Conservation (phyloP, 2,329 filamentous ascomycete genomes). For the Diaporthe helianthi region DNA sequence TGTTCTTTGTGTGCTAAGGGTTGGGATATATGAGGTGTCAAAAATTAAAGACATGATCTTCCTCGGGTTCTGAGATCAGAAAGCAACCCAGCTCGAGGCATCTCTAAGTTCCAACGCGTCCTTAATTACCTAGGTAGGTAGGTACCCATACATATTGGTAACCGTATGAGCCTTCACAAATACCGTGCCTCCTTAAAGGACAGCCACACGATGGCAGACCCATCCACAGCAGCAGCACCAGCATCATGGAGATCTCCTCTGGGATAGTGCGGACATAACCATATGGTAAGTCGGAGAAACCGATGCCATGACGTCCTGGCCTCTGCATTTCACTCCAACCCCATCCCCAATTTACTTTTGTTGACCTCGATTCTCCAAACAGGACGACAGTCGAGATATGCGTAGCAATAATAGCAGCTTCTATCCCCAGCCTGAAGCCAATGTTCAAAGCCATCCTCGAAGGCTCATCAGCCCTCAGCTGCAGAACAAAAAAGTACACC, state of each 20-base stretch:
- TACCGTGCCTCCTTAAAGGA: not conserved
- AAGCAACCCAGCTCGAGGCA: not conserved
- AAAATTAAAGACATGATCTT: not conserved
- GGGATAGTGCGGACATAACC: slow-evolving; percentile 41
- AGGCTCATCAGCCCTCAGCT: slow-evolving; percentile 3
- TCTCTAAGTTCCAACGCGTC: too few relatives aligned
- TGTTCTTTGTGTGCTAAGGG: not conserved
- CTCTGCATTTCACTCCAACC: not conserved
- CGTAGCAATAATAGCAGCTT: slow-evolving; percentile 42
- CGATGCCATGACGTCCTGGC: not conserved
- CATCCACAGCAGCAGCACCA: not conserved
- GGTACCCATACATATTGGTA: not conserved
- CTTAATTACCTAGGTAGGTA: too few relatives aligned
- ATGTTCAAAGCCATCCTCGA: slow-evolving; percentile 37
- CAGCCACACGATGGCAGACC: slow-evolving; percentile 32
- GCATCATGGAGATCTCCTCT: slow-evolving; percentile 42
- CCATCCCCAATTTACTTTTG: not conserved
- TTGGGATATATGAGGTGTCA: not conserved
- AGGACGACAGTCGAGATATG: slow-evolving; percentile 38
- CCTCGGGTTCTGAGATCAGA: not conserved
- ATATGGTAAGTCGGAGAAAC: slow-evolving; percentile 37
- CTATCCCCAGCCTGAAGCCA: slow-evolving; percentile 41
- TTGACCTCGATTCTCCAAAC: not conserved
- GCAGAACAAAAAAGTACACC: not conserved
- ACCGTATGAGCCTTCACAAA: not conserved